Base-by-base conservation (phyloP, 139 green algal species). In the Mychonastes homosphaera region DNA sequence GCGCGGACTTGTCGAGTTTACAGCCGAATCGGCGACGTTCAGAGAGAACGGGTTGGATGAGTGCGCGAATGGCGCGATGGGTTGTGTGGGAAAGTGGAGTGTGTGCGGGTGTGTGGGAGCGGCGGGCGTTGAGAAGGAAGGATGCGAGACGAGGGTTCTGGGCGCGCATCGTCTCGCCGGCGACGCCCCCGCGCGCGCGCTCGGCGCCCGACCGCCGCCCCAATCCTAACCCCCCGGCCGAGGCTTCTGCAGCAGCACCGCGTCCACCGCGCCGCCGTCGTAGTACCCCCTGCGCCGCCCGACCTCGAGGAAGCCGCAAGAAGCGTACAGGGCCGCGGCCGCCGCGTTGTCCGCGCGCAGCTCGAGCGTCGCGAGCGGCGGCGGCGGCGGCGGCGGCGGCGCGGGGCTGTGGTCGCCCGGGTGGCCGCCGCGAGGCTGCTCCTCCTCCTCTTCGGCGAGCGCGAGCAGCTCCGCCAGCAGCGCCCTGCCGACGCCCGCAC, bases 401-500 rank as follows among this genome's bases (percentile, higher is more conserved):
- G 15, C 15, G 15, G 16, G 39, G 39, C 39, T 21, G 38, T 15
- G 8, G 34, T 39, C 7, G n/a, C 48, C 26, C 54, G 39, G 26
- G n/a, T 56, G 48, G 2, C n/a, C 0, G 6, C 21, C 27, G 18
- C 1, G 35, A 8, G 35, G 8, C 27, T 32, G 7, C 10, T 24
- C 26, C 26, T 15, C 3, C 43, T 23, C 32, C 54, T 44, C 44
- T 45, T 18, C n/a, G n/a, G 39, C 49, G 27, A 45, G 27, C 10
- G 43, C 26, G 29, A 64, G 12, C 7, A 64, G 35, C 23, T n/a
- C 57, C 7, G 6, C 32, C 58, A 65, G 21, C 58, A 65, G 18
- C 9, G 47, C 47, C 10, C 19, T 47, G 2, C 58, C 58, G 26
- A 58, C 26, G 52, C 62, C 62, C 5, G 44, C 15, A 2, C 29